Base-by-base conservation (phyloP, 2,329 filamentous ascomycete species). In the Ceratocystis destructans region DNA sequence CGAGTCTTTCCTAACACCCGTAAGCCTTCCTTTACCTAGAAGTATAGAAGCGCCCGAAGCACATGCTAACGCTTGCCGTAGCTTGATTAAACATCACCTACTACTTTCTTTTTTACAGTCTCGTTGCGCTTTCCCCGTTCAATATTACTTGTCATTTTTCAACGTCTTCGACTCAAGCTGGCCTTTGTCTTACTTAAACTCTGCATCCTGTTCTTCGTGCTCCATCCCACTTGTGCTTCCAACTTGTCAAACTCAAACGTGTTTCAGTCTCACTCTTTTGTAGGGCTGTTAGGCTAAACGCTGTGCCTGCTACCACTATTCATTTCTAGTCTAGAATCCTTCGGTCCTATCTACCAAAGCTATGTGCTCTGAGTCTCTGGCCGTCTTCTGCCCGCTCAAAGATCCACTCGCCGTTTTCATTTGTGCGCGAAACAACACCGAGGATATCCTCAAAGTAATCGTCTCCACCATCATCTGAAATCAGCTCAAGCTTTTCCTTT, bases 1-100 rank as follows among this genome's bases (percentile, higher is more conserved):
- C 61, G 94, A 99, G 78, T 96, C 94, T 68, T 99, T 99, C 83
- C 79, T 99, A 77, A 96, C 93, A 74, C 94, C 93, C 68, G 89
- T 94, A 81, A 75, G 79, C 74, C 8, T 17, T 10, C 28, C 1
- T 28, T 12, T 33, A 15, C 7, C 25, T 8, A 7, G 10, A 31
- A 17, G 15, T 7, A 31, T 57, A 5, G 15, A 7, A 8, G 3
- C 28, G 12, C 10, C 20, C 17, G 28, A 25, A 41, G 22, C 6
- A 41, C 28, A 25, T 15, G 61, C 25, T 50, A 31, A 64, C 33
- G 5, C 20, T 46, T 25, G 50, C 55, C 17, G 20, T 33, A 68
- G 66, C 65, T 68, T 33, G 66, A 68, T 65, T 68, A 68, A 68
- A 65, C 57, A 41, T 17, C 64, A 31, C 22, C 28, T 5, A 6